phyloP scores from a whole-genome alignment of 2,329 filamentous ascomycete species.

The Diaporthe capsici region DNA sequence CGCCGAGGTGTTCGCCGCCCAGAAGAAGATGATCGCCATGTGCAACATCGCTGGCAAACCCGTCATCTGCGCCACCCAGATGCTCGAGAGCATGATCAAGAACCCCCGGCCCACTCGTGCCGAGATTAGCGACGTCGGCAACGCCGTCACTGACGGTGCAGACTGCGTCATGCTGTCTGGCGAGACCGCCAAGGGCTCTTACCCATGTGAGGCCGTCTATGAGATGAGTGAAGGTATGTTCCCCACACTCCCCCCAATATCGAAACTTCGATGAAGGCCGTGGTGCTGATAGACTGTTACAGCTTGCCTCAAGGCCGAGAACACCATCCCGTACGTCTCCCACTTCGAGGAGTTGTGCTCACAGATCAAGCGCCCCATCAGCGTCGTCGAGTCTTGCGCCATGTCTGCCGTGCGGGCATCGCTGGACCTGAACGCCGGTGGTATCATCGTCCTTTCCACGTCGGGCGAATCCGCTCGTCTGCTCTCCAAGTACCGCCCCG shows the following conservation, averaged over 20 bases:
- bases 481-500: constrained; percentile 97
- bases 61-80: constrained; percentile 98
- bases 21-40: constrained; percentile 99
- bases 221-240: constrained; percentile 91
- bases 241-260: too few relatives aligned
- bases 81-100: constrained; percentile 99
- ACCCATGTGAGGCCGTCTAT: constrained; percentile 90
- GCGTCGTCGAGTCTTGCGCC: constrained; percentile 92
- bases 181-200: constrained; percentile 98
- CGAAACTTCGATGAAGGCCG: not conserved
- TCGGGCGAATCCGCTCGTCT: constrained; percentile 95
- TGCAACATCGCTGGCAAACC: constrained; percentile 99
- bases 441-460: constrained; percentile 95
- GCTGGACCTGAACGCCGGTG: constrained; percentile 95
- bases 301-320: constrained; percentile 92
- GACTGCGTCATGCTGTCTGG: constrained; percentile 99
- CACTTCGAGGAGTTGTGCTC: constrained; percentile 96
- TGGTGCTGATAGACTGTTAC: constrained; percentile 15
- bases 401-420: constrained; percentile 97
- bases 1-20: constrained; percentile 97
- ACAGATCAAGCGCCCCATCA: constrained; percentile 85
- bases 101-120: constrained; percentile 98
- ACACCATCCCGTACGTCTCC: constrained; percentile 96
- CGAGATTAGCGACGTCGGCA: constrained; percentile 98
- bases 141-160: constrained; percentile 96